These are phyloP conservation scores for Kwoniella heveanensis DNA, from an alignment of 768 basidiomycete species.

Conservation along the genomic window DNA sequence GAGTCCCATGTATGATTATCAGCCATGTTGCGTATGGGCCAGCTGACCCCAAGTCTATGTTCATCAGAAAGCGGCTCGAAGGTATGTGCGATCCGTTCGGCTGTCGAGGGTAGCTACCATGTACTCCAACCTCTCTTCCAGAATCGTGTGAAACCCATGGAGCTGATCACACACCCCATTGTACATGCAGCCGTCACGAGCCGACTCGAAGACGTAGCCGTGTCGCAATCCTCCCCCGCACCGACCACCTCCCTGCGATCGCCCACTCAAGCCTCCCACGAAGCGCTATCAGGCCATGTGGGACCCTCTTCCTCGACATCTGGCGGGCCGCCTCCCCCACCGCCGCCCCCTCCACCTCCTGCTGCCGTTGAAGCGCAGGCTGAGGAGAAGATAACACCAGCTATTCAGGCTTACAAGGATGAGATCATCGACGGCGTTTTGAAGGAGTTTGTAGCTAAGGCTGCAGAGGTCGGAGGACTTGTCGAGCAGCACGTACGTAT, in stretches of 20 bases:
- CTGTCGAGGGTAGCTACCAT: no score
- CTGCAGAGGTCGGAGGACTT: conserved; percentile 69
- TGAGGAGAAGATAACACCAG: conserved; percentile 61
- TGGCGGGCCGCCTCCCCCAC: conserved; percentile 36
- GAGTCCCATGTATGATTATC: no score
- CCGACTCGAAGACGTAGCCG: conserved; percentile 85
- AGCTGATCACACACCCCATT: no score
- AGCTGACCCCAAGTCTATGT: no score
- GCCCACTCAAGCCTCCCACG: conserved; percentile 40
- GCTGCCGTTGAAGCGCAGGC: conserved; percentile 40
- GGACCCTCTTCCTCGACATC: conserved; percentile 48
- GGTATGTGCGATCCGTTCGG: no score
- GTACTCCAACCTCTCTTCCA: not conserved
- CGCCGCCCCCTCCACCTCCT: conserved; percentile 51
- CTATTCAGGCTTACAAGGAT: conserved; percentile 73
- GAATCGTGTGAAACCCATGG: conserved; percentile 2
- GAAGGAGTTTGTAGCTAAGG: conserved; percentile 72
- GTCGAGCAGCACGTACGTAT: conserved; percentile 75
- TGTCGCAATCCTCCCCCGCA: conserved; percentile 56
- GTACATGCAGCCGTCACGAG: conserved; percentile 75
- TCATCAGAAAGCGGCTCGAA: conserved; percentile 50
- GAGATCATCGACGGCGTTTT: conserved; percentile 72
- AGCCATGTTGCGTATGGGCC: no score
- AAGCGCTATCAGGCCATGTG: conserved; percentile 41
- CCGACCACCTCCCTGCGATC: conserved; percentile 41